A percentile compares a stretch with the other conserved stretches of the same genome.
Evolutionary conservation across 495 filamentous ascomycete species (phyloP).

Genomic region (Penicillium canariense): DNA sequence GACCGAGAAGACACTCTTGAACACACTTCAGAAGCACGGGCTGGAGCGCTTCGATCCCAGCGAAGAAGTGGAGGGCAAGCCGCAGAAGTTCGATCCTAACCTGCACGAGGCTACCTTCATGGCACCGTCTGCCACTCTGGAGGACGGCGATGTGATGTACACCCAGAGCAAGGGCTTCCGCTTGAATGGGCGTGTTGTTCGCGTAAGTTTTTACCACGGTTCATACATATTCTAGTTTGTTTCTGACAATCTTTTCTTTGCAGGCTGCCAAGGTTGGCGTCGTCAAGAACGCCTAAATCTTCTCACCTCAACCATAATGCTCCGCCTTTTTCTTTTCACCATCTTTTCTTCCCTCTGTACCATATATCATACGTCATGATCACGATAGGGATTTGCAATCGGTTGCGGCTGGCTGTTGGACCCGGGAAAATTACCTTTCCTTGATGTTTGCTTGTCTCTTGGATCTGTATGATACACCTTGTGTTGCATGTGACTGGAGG

Average conservation of each 20-base stretch:
- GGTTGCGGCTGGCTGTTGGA: conserved; percentile 27
- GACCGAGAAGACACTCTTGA: conserved; percentile 86
- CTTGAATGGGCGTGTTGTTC: conserved; percentile 83
- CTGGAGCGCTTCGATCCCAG: conserved; percentile 82
- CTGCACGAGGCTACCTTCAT: conserved; percentile 95
- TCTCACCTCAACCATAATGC: conserved; percentile 6
- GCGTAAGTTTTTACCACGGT: conserved; percentile 49
- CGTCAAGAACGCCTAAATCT: conserved; percentile 64
- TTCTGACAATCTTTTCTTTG: conserved; percentile 17
- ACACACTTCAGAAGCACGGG: conserved; percentile 89
- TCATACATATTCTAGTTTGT: background rate
- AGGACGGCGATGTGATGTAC: conserved; percentile 86
- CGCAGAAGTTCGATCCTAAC: conserved; percentile 85
- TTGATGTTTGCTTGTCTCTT: conserved; percentile 28
- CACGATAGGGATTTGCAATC: conserved; percentile 29
- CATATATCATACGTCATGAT: conserved; percentile 43
- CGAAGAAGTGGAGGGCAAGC: conserved; percentile 53
- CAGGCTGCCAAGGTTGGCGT: conserved; percentile 92
- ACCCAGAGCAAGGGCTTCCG: conserved; percentile 93
- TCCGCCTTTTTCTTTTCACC: conserved; percentile 4
- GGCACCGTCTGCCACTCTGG: conserved; percentile 76
- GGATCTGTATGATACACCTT: conserved; percentile 44
- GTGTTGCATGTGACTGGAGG: conserved; percentile 36
- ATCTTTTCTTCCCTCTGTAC: conserved; percentile 36
- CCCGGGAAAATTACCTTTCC: conserved; percentile 22